Base-by-base conservation (phyloP, 2,329 filamentous ascomycete species). In the Xylariaceae sp. region DNA sequence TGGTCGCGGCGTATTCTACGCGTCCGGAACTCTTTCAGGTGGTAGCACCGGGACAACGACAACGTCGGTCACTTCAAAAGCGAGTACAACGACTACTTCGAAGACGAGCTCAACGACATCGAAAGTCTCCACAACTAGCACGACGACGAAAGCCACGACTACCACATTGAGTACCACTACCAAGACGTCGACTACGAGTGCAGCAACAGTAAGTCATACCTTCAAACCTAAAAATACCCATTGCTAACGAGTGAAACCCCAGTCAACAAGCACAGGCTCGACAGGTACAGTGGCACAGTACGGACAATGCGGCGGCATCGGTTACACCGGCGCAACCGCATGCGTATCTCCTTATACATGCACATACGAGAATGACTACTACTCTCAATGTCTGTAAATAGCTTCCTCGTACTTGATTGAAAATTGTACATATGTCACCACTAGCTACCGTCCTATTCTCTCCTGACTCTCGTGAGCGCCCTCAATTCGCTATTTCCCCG, bases 1-100 rank as follows among this genome's bases (percentile, higher is more conserved):
- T 48, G 76, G 76, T 0, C 71, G 75, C 1, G 75, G 76, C 13
- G 75, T 76, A 5, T 68, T 78, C 49, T 72, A 67, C 51, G 71
- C 66, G 14, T 60, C 58, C 1, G 61, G 63, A 1, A 50, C 48
- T 17, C 55, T 64, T 12, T 40, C 34, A n/a, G 39, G 45, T 6
- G 53, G 50, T 19, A 39, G 28, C 12, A 42, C 51, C 13, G 13
- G 36, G 2, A 45, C 47, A 11, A 50, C 48, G 14, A 50, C 45
- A 3, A 39, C 47, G 5, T 17, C 31, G 17, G 38, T 22, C 6
- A 44, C 48, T 17, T 31, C 17, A 11, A 47, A 19, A 6, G 16
- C 45, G 9, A 22, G 10, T 16, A 42, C 46, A 17, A 42, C 46
- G 3, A 31, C 45, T 7, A 48, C 14, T 6, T 6, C 6, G 19